Conservation (phyloP, 2,329 filamentous ascomycete species). For the Cordyceps javanica region DNA sequence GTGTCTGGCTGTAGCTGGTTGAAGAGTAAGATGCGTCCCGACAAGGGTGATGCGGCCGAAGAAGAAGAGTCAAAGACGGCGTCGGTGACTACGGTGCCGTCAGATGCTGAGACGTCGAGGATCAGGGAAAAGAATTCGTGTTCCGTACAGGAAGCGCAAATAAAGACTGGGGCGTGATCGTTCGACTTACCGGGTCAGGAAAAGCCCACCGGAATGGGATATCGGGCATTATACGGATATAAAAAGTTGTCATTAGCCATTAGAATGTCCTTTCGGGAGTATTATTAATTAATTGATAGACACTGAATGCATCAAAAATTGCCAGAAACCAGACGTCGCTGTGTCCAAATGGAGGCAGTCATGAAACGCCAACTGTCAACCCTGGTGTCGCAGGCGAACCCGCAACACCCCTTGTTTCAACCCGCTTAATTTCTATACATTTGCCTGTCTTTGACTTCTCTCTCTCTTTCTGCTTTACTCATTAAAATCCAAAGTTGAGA, state of each 20-base stretch:
- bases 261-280: neutral
- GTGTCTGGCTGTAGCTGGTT: slow-evolving; percentile 13
- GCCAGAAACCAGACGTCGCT: neutral
- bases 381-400: slow-evolving; percentile 11
- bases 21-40: neutral
- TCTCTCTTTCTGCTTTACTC: neutral
- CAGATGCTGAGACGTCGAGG: neutral
- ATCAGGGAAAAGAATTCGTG: neutral
- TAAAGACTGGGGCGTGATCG: neutral
- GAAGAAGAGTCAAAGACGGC: neutral
- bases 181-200: neutral
- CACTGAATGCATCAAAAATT: neutral
- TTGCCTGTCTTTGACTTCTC: neutral
- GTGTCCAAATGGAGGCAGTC: neutral
- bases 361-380: slow-evolving; percentile 7
- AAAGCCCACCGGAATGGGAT: neutral
- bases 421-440: slow-evolving; percentile 12
- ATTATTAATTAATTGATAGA: neutral
- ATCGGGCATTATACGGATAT: neutral
- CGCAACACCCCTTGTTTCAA: slow-evolving; percentile 15
- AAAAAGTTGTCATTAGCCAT: neutral
- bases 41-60: neutral
- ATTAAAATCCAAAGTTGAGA: neutral
- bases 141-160: neutral
- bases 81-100: too few relatives aligned